Conservation (phyloP, 257 asterid species). For the Orobanche coerulescens region DNA sequence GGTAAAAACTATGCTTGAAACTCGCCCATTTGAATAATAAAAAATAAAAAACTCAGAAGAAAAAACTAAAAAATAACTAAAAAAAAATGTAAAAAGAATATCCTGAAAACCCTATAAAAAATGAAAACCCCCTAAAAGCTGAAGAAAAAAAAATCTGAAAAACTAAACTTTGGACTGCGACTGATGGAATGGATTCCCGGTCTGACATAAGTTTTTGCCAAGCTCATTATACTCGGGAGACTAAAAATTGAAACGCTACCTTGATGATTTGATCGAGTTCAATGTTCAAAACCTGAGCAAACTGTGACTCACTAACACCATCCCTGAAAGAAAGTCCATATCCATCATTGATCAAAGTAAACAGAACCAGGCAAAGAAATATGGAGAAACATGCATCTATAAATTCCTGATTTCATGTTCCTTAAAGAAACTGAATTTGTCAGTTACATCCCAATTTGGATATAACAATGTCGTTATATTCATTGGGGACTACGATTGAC, state of each 20-base stretch:
- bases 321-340: slow-evolving; percentile 50
- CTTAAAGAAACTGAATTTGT: not conserved
- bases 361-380: slow-evolving; percentile 14
- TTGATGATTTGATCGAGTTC: slow-evolving; percentile 86
- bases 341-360: slow-evolving; percentile 14
- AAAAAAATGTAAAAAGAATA: no score
- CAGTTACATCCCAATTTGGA: slow-evolving; percentile 4
- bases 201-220: no score
- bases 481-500: slow-evolving; percentile 1
- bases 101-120: no score
- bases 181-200: no score
- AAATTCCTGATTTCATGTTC: not conserved
- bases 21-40: no score
- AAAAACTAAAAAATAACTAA: no score
- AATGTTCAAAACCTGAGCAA: slow-evolving; percentile 60
- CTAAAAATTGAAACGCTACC: slow-evolving; percentile 38
- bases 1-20: not conserved
- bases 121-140: no score
- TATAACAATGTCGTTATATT: not conserved
- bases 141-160: no score
- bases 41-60: no score
- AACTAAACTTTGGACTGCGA: no score
- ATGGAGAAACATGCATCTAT: slow-evolving; percentile 4
- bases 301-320: slow-evolving; percentile 94
- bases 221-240: not conserved